These are phyloP conservation scores for Dactylellina leptospora DNA, from an alignment of 2,329 filamentous ascomycete species.

Conservation along the genomic window DNA sequence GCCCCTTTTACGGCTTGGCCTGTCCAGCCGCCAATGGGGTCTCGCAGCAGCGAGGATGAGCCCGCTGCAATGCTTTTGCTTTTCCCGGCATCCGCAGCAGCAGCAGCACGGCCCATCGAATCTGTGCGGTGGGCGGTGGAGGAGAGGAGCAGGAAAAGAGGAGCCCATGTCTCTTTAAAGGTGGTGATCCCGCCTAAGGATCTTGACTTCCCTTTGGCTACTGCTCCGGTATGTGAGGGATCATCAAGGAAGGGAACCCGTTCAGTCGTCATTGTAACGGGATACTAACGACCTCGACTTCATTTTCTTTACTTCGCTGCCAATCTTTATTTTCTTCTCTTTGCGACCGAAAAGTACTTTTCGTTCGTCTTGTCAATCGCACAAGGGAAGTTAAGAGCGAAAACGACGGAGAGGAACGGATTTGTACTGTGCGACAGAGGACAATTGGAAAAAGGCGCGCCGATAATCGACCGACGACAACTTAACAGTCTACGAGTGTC, in stretches of 20 bases:
- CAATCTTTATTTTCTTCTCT: slow-evolving; percentile 14
- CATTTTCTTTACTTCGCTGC: slow-evolving; percentile 20
- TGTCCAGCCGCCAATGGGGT: slow-evolving; percentile 49
- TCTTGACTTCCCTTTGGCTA: slow-evolving; percentile 35
- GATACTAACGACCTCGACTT: slow-evolving; percentile 52
- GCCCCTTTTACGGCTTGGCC: slow-evolving; percentile 52
- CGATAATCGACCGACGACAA: slow-evolving; percentile 35
- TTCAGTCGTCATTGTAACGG: slow-evolving; percentile 51
- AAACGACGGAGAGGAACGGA: slow-evolving; percentile 35
- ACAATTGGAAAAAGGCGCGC: slow-evolving; percentile 20
- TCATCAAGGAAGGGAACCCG: slow-evolving; percentile 50
- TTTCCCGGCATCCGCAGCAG: too few relatives aligned
- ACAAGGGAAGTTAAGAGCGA: slow-evolving; percentile 27
- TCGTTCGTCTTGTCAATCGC: slow-evolving; percentile 14
- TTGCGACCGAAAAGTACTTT: slow-evolving; percentile 21
- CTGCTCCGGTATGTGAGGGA: slow-evolving; percentile 53
- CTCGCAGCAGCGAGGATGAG: slow-evolving; percentile 36
- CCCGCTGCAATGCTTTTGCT: slow-evolving; percentile 48
- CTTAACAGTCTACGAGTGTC: not conserved
- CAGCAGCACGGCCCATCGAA: slow-evolving; percentile 46
- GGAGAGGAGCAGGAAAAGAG: too few relatives aligned
- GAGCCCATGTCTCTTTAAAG: slow-evolving; percentile 53
- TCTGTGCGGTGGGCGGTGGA: slow-evolving; percentile 2
- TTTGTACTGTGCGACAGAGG: slow-evolving; percentile 34
- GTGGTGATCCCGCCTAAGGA: slow-evolving; percentile 43